Evolutionary conservation across 306 rosid species (phyloP).

Genomic region (Castanea crenata): DNA sequence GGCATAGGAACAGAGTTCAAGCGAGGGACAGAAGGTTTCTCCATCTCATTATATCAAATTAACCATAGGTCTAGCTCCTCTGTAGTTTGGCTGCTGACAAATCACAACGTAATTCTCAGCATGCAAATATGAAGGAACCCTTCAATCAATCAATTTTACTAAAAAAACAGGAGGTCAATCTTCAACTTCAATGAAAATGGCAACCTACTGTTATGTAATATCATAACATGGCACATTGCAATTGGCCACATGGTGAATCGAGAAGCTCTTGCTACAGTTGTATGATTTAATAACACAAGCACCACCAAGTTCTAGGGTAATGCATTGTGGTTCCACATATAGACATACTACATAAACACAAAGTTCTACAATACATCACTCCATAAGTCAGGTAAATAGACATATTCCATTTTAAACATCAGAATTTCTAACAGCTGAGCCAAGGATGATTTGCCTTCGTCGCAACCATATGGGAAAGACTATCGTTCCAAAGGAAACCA

Average conservation of each 20-base stretch:
- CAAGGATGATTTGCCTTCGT: slow-evolving; percentile 72
- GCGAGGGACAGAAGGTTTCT: not conserved
- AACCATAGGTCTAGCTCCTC: not conserved
- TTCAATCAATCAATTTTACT: not conserved
- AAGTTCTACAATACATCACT: slow-evolving; percentile 33
- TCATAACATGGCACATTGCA: not conserved
- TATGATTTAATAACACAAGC: not conserved
- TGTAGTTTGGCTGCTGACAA: not conserved
- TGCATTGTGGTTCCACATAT: not conserved
- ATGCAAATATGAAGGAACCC: not conserved
- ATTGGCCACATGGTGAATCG: not conserved
- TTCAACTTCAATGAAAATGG: not conserved
- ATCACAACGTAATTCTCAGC: not conserved
- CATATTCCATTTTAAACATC: not conserved
- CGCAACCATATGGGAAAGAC: slow-evolving; percentile 53
- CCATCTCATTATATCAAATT: not conserved
- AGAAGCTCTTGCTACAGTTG: not conserved
- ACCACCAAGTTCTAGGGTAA: not conserved
- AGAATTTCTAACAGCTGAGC: slow-evolving; percentile 46
- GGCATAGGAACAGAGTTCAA: too few relatives aligned
- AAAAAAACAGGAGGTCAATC: not conserved
- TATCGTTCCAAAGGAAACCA: slow-evolving; percentile 25
- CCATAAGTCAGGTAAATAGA: slow-evolving; percentile 26
- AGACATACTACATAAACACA: not conserved
- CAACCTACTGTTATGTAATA: not conserved